Percentiles rank a stretch among this genome's conserved stretches.
Evolutionary conservation across 805 yeast species (phyloP).

Genomic region (Suhomyces kilbournensis): DNA sequence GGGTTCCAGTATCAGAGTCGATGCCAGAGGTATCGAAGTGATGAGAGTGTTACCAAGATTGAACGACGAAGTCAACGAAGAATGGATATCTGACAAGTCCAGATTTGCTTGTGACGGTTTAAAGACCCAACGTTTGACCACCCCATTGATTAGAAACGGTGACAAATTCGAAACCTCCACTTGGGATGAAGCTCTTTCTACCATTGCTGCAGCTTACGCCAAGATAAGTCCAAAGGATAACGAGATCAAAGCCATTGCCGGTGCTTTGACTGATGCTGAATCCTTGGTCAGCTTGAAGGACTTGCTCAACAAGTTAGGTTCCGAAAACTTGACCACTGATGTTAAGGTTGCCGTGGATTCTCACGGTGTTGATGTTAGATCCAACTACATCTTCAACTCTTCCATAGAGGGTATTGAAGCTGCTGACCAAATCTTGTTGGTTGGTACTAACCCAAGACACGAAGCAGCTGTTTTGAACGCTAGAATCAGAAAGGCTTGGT

Average conservation of each 20-base stretch:
- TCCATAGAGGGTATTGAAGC: constrained; percentile 75
- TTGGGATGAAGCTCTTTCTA: constrained; percentile 82
- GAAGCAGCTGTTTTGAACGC: constrained; percentile 88
- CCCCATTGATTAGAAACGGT: constrained; percentile 72
- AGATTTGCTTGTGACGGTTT: constrained; percentile 84
- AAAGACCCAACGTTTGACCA: constrained; percentile 80
- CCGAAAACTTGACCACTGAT: constrained; percentile 79
- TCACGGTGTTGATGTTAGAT: constrained; percentile 70
- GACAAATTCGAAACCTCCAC: constrained; percentile 69
- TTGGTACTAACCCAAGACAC: constrained; percentile 85
- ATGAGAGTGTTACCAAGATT: constrained; percentile 84
- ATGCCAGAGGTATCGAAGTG: constrained; percentile 82
- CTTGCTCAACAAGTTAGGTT: constrained; percentile 68
- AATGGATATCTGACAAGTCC: constrained; percentile 87
- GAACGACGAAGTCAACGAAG: constrained; percentile 84
- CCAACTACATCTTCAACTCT: constrained; percentile 79
- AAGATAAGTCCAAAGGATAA: constrained; percentile 57
- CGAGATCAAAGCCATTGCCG: constrained; percentile 78
- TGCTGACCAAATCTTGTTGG: constrained; percentile 75
- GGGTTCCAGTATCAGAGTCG: constrained; percentile 81
- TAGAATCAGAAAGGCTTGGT: constrained; percentile 79
- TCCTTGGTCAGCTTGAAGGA: constrained; percentile 80
- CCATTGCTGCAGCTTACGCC: constrained; percentile 60
- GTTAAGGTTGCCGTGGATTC: constrained; percentile 53
- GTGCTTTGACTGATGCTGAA: constrained; percentile 81